These are phyloP conservation scores for Flagelloscypha sp. DNA, from an alignment of 768 basidiomycete genomes.

Conservation along the genomic window DNA sequence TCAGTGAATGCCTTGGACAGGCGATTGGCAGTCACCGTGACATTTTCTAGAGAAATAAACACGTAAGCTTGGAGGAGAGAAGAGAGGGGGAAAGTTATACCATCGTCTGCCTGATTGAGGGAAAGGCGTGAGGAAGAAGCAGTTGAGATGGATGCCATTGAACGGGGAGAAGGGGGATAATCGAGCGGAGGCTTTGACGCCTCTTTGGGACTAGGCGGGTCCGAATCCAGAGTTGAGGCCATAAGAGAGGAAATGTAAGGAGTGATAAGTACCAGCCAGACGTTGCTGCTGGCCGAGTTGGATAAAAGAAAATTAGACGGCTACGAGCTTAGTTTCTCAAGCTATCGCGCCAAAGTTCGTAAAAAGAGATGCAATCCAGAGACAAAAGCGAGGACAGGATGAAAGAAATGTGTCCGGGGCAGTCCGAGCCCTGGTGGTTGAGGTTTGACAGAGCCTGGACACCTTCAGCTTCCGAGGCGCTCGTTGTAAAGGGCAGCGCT, in stretches of 20 bases:
- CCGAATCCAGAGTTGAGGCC: constrained; percentile 21
- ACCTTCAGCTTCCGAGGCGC: too few relatives aligned
- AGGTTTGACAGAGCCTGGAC: too few relatives aligned
- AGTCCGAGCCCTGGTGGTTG: too few relatives aligned
- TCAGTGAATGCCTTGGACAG: constrained; percentile 36
- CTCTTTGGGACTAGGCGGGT: not conserved
- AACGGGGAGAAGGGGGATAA: constrained; percentile 23
- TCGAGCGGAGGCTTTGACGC: constrained; percentile 26
- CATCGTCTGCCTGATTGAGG: constrained; percentile 54
- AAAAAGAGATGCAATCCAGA: too few relatives aligned
- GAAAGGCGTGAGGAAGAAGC: constrained; percentile 51
- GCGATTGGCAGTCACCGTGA: constrained; percentile 57
- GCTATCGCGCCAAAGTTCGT: too few relatives aligned
- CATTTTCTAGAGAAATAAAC: constrained; percentile 45
- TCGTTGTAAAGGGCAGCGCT: too few relatives aligned
- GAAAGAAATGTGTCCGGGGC: too few relatives aligned
- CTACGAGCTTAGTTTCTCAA: too few relatives aligned
- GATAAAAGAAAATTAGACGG: too few relatives aligned
- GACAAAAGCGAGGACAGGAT: too few relatives aligned
- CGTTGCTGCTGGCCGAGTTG: not conserved
- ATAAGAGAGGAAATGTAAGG: constrained; percentile 13
- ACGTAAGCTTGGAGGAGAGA: constrained; percentile 9
- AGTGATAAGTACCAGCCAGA: not conserved
- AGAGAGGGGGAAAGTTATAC: constrained; percentile 26
- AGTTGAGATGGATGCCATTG: constrained; percentile 25